These are phyloP conservation scores for Ophiocordyceps unilateralis DNA, from an alignment of 2,329 filamentous ascomycete species.

Conservation along the genomic window DNA sequence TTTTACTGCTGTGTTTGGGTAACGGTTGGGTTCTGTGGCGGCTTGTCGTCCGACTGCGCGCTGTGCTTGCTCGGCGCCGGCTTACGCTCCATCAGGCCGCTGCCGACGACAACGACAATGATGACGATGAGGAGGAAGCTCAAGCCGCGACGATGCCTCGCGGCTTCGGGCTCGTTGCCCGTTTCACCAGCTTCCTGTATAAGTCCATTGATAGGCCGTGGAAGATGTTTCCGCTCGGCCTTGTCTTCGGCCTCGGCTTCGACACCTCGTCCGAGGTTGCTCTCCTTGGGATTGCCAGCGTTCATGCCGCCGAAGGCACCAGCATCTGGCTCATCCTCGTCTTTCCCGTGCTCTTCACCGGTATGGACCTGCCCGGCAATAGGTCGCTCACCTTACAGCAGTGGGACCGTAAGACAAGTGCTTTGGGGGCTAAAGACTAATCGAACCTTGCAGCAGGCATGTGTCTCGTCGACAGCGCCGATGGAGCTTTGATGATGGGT, in stretches of 20 bases:
- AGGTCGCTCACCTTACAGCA: neutral
- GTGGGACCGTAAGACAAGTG: too few species aligned
- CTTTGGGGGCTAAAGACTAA: too few species aligned
- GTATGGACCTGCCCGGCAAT: constrained; percentile 20
- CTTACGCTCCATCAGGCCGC: constrained; percentile 13
- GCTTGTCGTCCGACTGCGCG: constrained; percentile 50
- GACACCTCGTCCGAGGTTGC: constrained; percentile 93
- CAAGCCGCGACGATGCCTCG: neutral
- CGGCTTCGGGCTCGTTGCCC: constrained; percentile 47
- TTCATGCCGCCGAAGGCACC: constrained; percentile 73
- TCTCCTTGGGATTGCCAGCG: constrained; percentile 72
- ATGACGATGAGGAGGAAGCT: neutral
- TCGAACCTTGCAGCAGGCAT: constrained; percentile 48
- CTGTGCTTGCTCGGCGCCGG: constrained; percentile 29
- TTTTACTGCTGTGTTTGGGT: constrained; percentile 66
- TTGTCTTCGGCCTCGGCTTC: constrained; percentile 84
- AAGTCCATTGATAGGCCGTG: constrained; percentile 58
- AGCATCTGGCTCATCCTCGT: constrained; percentile 89
- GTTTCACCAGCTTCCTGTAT: constrained; percentile 59
- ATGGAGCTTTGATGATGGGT: constrained; percentile 89
- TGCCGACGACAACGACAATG: constrained; percentile 3
- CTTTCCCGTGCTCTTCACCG: constrained; percentile 78
- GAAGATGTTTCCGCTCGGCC: constrained; percentile 90
- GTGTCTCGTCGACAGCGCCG: constrained; percentile 84
- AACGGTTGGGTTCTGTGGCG: constrained; percentile 77